Evolutionary conservation across 768 basidiomycete species (phyloP).

Genomic region (Tylopilus sp.): DNA sequence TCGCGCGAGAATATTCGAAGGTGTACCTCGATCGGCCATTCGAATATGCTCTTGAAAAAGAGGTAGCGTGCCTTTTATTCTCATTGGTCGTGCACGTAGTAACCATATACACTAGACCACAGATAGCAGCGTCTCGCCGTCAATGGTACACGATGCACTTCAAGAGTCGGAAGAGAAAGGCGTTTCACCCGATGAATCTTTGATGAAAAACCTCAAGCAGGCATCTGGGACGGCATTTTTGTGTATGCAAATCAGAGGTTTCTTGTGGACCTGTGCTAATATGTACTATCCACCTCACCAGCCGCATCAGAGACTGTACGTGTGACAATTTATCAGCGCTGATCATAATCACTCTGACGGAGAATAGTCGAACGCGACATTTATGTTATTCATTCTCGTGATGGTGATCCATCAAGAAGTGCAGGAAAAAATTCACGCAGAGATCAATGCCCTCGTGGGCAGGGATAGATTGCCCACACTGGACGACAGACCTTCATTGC

Average conservation of each 20-base stretch:
- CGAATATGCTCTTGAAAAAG: neutral
- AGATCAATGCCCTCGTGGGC: slow-evolving; percentile 9
- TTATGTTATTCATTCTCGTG: slow-evolving; percentile 12
- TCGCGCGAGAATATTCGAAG: neutral
- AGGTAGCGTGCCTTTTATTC: neutral
- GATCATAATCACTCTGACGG: neutral
- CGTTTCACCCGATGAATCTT: neutral
- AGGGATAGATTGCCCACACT: neutral
- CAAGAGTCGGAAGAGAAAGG: neutral
- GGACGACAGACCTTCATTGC: slow-evolving; percentile 7
- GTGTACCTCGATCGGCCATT: neutral
- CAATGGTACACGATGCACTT: neutral
- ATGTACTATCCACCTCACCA: neutral
- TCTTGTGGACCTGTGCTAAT: neutral
- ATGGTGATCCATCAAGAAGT: slow-evolving; percentile 5
- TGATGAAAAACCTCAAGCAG: neutral
- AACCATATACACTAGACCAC: neutral
- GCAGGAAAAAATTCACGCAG: slow-evolving; percentile 3
- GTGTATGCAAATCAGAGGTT: neutral
- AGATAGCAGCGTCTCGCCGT: neutral
- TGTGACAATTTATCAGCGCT: neutral
- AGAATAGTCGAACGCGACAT: neutral
- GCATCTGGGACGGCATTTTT: neutral
- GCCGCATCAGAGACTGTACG: neutral
- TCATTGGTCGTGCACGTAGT: neutral